Percentiles rank a stretch among this genome's conserved stretches.
phyloP scores from a whole-genome alignment of 305 asterid species.

The Stenogyne calaminthoides region DNA sequence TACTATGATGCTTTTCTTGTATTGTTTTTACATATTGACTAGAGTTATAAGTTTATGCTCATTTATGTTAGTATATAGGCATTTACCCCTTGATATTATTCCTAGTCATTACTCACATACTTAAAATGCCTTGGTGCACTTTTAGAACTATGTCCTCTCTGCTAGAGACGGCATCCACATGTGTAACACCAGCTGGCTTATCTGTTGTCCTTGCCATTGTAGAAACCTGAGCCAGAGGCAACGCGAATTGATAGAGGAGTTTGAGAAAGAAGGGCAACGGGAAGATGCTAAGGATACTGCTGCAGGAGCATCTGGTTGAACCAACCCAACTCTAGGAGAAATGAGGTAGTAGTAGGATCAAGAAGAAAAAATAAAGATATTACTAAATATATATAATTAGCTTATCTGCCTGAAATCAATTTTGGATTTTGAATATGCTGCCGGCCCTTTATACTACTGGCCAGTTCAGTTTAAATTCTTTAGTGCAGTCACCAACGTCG shows the following conservation, averaged over 20 bases:
- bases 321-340: neutral
- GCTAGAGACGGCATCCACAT: neutral
- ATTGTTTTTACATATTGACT: no score
- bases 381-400: neutral
- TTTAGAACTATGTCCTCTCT: neutral
- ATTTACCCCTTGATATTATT: neutral
- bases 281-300: slow-evolving; percentile 71
- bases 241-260: slow-evolving; percentile 81
- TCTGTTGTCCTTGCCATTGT: slow-evolving; percentile 21
- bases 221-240: slow-evolving; percentile 84
- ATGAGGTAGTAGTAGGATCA: neutral
- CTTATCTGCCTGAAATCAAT: slow-evolving; percentile 28
- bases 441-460: neutral
- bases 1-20: no score
- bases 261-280: slow-evolving; percentile 77
- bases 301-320: slow-evolving; percentile 74
- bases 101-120: neutral
- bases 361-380: slow-evolving; percentile 13
- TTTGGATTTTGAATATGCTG: slow-evolving; percentile 25
- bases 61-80: no score
- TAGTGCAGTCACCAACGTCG: neutral
- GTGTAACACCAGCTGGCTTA: neutral
- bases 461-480: neutral
- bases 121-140: neutral
- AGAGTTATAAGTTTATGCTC: no score